phyloP scores from a whole-genome alignment of 257 asterid species.

The Catharanthus roseus region DNA sequence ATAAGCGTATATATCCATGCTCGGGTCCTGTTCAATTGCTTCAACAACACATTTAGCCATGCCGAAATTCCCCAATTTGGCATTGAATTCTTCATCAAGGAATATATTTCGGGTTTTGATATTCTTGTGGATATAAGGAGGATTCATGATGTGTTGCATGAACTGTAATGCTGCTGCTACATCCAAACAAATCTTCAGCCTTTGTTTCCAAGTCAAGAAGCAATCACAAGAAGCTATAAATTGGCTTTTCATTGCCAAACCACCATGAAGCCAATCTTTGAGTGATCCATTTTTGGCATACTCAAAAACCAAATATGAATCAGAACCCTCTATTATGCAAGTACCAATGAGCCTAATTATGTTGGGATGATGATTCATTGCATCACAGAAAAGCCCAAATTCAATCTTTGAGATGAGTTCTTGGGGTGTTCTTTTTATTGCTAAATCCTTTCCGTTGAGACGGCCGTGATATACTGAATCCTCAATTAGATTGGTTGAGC shows the following conservation, averaged over 20 bases:
- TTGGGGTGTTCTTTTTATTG: constrained; percentile 37
- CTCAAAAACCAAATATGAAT: constrained; percentile 55
- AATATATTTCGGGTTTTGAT: constrained; percentile 61
- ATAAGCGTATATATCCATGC: constrained; percentile 55
- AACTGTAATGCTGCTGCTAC: constrained; percentile 62
- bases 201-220: constrained; percentile 68
- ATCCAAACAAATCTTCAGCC: constrained; percentile 61
- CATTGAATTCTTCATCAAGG: constrained; percentile 63
- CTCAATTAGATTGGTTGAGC: constrained; percentile 41
- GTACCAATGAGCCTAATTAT: constrained; percentile 51
- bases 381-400: constrained; percentile 31
- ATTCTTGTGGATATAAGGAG: constrained; percentile 52
- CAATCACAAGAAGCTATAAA: constrained; percentile 79
- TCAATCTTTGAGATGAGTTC: constrained; percentile 39
- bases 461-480: constrained; percentile 73
- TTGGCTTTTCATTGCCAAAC: constrained; percentile 79
- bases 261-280: constrained; percentile 91
- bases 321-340: constrained; percentile 36
- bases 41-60: constrained; percentile 37
- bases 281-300: constrained; percentile 67
- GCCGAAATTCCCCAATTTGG: constrained; percentile 69
- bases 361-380: constrained; percentile 51
- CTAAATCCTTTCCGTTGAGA: constrained; percentile 54
- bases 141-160: constrained; percentile 77
- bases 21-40: constrained; percentile 25